Conservation (phyloP, 768 basidiomycete species). For the Naganishia onofrii region DNA sequence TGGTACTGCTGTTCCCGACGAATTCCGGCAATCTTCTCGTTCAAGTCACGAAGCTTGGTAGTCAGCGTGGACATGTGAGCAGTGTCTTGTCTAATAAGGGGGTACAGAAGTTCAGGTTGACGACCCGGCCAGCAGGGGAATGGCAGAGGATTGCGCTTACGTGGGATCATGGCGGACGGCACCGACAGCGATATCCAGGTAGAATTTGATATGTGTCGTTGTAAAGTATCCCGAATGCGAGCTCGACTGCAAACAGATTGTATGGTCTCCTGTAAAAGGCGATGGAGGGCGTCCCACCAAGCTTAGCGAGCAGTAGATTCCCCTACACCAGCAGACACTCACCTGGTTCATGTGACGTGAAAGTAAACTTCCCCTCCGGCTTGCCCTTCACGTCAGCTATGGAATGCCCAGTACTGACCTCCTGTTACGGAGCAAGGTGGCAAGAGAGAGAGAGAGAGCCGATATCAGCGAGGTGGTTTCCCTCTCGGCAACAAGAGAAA, state of each 20-base stretch:
- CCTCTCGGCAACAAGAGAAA: constrained; percentile 2
- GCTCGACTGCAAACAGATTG: constrained; percentile 91
- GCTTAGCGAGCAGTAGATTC: neutral
- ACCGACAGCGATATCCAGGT: constrained; percentile 91
- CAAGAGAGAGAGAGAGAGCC: neutral
- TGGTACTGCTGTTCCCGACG: constrained; percentile 96
- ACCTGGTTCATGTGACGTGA: constrained; percentile 86
- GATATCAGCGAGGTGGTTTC: neutral
- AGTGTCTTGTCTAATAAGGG: constrained; percentile 41
- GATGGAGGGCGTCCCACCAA: neutral
- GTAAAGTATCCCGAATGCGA: constrained; percentile 78
- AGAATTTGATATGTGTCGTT: constrained; percentile 78
- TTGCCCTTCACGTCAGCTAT: constrained; percentile 90
- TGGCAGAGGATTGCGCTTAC: constrained; percentile 33
- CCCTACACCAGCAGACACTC: constrained; percentile 16
- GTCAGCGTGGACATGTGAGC: constrained; percentile 50
- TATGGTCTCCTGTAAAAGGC: constrained; percentile 70
- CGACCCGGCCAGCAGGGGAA: neutral
- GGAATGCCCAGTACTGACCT: constrained; percentile 66
- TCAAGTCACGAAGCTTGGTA: constrained; percentile 77
- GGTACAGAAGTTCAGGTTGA: neutral
- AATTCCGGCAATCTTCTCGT: constrained; percentile 87
- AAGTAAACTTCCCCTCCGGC: constrained; percentile 86
- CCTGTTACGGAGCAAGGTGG: constrained; percentile 67
- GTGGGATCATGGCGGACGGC: constrained; percentile 80